Conservation (phyloP, 208 protist genomes). For the Crithidia expoeki region DNA sequence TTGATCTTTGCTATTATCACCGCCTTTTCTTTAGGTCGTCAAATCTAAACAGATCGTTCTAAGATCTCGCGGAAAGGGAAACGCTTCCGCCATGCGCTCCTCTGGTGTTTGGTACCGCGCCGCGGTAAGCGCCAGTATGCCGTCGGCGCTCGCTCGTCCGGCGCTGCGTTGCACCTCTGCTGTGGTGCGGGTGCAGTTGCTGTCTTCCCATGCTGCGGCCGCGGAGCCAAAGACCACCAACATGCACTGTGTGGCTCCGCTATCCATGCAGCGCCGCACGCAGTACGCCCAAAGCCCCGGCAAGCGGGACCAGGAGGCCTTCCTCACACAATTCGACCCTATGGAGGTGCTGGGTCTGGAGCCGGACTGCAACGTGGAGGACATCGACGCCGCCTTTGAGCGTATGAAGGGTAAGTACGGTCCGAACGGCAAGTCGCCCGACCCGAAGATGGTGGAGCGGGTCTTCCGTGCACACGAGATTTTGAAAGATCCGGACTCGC, state of each 20-base stretch:
- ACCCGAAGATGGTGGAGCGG: conserved; percentile 80
- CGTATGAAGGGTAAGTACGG: conserved; percentile 63
- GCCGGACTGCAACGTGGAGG: conserved; percentile 70
- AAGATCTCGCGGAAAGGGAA: too few relatives aligned
- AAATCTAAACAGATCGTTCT: too few relatives aligned
- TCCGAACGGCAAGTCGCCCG: conserved; percentile 59
- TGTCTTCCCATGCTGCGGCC: not conserved
- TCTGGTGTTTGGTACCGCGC: conserved; percentile 4
- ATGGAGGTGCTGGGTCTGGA: conserved; percentile 75
- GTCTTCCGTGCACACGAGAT: conserved; percentile 83
- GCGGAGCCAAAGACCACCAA: not conserved
- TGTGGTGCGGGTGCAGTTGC: conserved; percentile 13
- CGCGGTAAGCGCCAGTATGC: not conserved
- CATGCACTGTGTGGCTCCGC: not conserved
- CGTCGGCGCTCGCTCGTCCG: not conserved
- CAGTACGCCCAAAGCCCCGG: conserved; percentile 82
- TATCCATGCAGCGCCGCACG: conserved; percentile 48
- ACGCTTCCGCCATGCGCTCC: too few relatives aligned
- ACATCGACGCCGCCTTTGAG: conserved; percentile 76
- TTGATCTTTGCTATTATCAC: too few relatives aligned
- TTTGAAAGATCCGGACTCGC: conserved; percentile 79
- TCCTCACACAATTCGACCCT: conserved; percentile 83
- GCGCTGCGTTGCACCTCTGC: conserved; percentile 16
- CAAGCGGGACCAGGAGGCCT: conserved; percentile 85
- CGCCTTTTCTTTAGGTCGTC: too few relatives aligned